Evolutionary conservation across 805 yeast genomes (phyloP), one percentile per base, ranked within the genome.

Genomic region (Hagleromyces aurorensis): DNA sequence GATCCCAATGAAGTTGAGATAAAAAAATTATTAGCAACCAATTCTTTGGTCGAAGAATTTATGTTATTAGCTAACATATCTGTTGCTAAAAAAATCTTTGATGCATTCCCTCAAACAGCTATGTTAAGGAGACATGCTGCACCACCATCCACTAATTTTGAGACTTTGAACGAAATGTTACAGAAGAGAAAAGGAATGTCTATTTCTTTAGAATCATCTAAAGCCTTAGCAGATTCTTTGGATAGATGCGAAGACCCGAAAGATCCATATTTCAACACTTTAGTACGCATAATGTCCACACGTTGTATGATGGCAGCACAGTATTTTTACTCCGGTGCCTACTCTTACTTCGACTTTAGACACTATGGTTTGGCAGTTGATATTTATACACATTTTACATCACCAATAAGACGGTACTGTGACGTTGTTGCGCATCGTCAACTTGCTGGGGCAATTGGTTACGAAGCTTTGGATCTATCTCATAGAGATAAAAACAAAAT

Each of bases 261-360:
- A 1, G 97, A 91, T 56, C 79, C 87, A 5, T 91, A 84, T 52
- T 85, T 91, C 70, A 91, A 91, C 59, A 91, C 96, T 0, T 67
- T 91, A 46, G 67, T 89, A 5, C 77, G 99, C 57, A 91, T 91
- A 42, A 80, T 91, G 94, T 91, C 96, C 6, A 91, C 99, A 0
- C 72, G 99, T 48, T 89, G 97, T 61, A 91, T 91, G 98, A 84
- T 86, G 81, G 95, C 98, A 2, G 99, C 99, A 2, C 96, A 89
- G 54, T 91, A 91, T 53, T 91, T 91, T 62, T 77, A 93, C 7
- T 74, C 95, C 0, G 97, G 99, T 6, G 75, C 81, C 10, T 84
- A 69, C 49, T 82, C 94, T 7, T 84, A 85, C 51, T 76, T 93
- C 9, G 98, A 91, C 41, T 91, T 84, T 65, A 75, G 79, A 39